Percentiles rank a stretch among this genome's conserved stretches.
Evolutionary conservation across 139 green algal genomes (phyloP).

Genomic region (Prasinococcaceae sp.): DNA sequence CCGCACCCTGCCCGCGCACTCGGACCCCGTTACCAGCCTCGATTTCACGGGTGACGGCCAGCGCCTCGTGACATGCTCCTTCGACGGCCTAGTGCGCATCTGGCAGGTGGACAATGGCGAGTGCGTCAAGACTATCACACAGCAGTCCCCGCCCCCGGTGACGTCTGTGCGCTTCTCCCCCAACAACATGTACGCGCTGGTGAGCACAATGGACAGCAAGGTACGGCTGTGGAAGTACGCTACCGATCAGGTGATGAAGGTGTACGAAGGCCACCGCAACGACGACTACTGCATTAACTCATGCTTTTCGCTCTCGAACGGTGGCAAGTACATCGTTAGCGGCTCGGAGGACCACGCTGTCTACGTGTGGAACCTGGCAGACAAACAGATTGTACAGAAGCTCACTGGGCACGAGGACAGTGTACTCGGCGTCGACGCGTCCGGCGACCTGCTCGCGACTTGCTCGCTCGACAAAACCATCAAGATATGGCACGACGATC

Average conservation of each 20-base stretch:
- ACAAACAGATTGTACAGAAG: slow-evolving; percentile 18
- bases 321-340: slow-evolving; percentile 43
- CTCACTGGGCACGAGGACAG: no score
- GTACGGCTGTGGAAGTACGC: slow-evolving; percentile 59
- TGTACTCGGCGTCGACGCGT: no score
- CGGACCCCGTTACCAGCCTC: slow-evolving; percentile 69
- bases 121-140: slow-evolving; percentile 67
- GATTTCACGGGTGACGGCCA: slow-evolving; percentile 57
- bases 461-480: no score
- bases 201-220: slow-evolving; percentile 35
- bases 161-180: slow-evolving; percentile 63
- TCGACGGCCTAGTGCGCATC: slow-evolving; percentile 47
- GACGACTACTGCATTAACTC: slow-evolving; percentile 31
- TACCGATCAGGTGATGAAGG: slow-evolving; percentile 33
- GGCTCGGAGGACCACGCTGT: slow-evolving; percentile 69
- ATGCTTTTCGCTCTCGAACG: slow-evolving; percentile 22
- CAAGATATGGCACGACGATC: no score
- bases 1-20: slow-evolving; percentile 72
- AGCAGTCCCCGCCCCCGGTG: slow-evolving; percentile 49
- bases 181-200: no score
- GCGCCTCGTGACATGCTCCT: slow-evolving; percentile 51
- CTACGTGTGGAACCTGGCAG: slow-evolving; percentile 65
- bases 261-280: slow-evolving; percentile 43
- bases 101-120: slow-evolving; percentile 50
- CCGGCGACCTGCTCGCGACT: no score